These are phyloP conservation scores for Collybiopsis confluens DNA, from an alignment of 768 basidiomycete genomes.

Conservation along the genomic window DNA sequence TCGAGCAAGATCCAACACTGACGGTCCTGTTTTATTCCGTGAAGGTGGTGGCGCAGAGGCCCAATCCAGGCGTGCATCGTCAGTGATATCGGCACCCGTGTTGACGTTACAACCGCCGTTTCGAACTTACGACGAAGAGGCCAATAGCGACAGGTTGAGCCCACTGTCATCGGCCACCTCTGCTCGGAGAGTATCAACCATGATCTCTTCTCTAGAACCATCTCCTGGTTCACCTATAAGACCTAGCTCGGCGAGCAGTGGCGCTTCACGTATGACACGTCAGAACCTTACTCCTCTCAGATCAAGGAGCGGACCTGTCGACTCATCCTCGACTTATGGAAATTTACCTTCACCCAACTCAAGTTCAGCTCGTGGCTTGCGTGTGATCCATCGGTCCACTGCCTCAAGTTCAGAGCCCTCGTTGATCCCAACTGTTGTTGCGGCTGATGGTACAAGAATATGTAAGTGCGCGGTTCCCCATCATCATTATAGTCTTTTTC, in stretches of 20 bases:
- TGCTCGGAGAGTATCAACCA: neutral
- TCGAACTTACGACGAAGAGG: constrained; percentile 19
- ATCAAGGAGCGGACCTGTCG: constrained; percentile 33
- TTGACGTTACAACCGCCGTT: constrained; percentile 23
- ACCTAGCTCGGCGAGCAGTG: too few species aligned
- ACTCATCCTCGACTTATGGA: constrained; percentile 14
- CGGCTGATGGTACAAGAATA: constrained; percentile 39
- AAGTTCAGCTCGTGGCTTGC: constrained; percentile 39
- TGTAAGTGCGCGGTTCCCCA: constrained; percentile 34
- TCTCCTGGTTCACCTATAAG: constrained; percentile 45
- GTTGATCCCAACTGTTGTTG: constrained; percentile 44
- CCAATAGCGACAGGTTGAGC: constrained; percentile 14
- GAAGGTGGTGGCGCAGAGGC: neutral
- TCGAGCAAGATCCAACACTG: constrained; percentile 35
- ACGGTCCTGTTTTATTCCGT: constrained; percentile 22
- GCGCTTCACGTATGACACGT: constrained; percentile 28
- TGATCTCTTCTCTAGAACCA: constrained; percentile 15
- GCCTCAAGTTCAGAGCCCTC: constrained; percentile 86
- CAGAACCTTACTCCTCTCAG: constrained; percentile 41
- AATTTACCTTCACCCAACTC: constrained; percentile 17
- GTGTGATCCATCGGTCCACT: constrained; percentile 64
- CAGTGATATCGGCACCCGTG: constrained; percentile 18
- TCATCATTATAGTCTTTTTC: too few species aligned
- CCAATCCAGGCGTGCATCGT: constrained; percentile 12
- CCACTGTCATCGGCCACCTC: neutral